Base-by-base conservation (phyloP, 495 filamentous ascomycete genomes). In the Penicillium psychrofluorescens region DNA sequence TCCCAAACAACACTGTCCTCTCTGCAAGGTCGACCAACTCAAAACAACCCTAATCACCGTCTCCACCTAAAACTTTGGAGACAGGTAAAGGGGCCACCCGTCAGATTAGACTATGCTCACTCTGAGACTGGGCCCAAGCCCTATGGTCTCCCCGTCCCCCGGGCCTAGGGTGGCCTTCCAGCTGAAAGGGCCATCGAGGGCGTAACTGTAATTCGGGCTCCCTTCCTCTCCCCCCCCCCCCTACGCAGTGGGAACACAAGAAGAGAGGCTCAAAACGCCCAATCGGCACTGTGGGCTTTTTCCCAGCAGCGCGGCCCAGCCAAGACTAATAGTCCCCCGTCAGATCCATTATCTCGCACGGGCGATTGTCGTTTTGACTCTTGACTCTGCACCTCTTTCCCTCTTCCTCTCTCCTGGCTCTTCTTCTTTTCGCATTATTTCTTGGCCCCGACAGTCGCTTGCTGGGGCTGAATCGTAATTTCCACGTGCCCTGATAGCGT, bases 251-350 rank as follows among this genome's bases (percentile, higher is more conserved):
- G 22, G 22, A 40, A 22, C 9, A 16, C 22, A 22, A 27, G 6
- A 15, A 16, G 15, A 49, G 53, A 59, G 55, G 55, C 55, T 58
- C 55, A 58, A 58, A 49, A 52, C 22, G 38, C 43, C 39, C 47
- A 40, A 51, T 51, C 51, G 40, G 46, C 47, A 53, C 41, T 55
- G 45, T 55, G 46, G 22, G 22, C 2, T 6, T 22, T 22, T 22
- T 22, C 22, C 22, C 22, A 22, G 22, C 22, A 22, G 22, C 22
- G 22, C 22, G 22, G 22, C 22, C 22, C 22, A 3, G 22, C 4
- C 0, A 22, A 22, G 22, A 22, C 22, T 22, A 22, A 22, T 22
- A 22, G 22, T 6, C 22, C 22, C 22, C 22, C 22, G 22, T 22
- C 22, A 6, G 22, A 22, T 22, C 22, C 22, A 22, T 22, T 4